These are phyloP conservation scores for Tulasnella sp. DNA, from an alignment of 768 basidiomycete species.

Conservation along the genomic window DNA sequence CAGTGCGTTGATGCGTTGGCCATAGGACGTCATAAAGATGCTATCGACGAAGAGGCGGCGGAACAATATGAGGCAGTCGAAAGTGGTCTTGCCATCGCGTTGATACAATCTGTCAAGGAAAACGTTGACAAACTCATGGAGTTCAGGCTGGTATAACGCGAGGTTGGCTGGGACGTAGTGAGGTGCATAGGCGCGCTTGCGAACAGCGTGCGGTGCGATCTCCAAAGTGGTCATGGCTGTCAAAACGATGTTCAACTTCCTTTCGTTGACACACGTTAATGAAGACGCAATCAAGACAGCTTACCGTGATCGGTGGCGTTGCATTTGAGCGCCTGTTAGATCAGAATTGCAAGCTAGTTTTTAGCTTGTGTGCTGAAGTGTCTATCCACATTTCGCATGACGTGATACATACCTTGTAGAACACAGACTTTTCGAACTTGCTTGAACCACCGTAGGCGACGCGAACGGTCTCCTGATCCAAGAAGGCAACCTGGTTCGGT, in stretches of 20 bases:
- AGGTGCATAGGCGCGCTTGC: slow-evolving; percentile 6
- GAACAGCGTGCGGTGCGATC: not conserved
- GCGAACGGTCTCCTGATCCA: not conserved
- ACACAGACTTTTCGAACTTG: not conserved
- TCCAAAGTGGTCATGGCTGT: not conserved
- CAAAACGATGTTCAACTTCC: too few relatives aligned
- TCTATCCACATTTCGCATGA: too few relatives aligned
- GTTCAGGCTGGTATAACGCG: not conserved
- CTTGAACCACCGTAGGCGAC: not conserved
- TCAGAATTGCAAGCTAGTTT: too few relatives aligned
- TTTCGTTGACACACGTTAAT: too few relatives aligned
- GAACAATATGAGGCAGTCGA: not conserved
- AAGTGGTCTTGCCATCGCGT: not conserved
- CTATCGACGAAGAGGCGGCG: not conserved
- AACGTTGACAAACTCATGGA: not conserved
- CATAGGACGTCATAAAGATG: slow-evolving; percentile 8
- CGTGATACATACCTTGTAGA: slow-evolving; percentile 9
- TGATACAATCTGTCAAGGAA: not conserved
- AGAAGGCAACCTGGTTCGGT: slow-evolving; percentile 3
- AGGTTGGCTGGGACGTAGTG: slow-evolving; percentile 3
- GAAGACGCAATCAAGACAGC: too few relatives aligned
- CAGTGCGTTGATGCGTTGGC: slow-evolving; percentile 10
- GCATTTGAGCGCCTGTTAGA: too few relatives aligned
- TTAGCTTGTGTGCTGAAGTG: too few relatives aligned
- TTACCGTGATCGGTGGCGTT: too few relatives aligned